A percentile compares a stretch with the other conserved stretches of the same genome.
These are phyloP conservation scores for Adiantum capillusveneris DNA, from an alignment of 75 land plant species.

Conservation along the genomic window DNA sequence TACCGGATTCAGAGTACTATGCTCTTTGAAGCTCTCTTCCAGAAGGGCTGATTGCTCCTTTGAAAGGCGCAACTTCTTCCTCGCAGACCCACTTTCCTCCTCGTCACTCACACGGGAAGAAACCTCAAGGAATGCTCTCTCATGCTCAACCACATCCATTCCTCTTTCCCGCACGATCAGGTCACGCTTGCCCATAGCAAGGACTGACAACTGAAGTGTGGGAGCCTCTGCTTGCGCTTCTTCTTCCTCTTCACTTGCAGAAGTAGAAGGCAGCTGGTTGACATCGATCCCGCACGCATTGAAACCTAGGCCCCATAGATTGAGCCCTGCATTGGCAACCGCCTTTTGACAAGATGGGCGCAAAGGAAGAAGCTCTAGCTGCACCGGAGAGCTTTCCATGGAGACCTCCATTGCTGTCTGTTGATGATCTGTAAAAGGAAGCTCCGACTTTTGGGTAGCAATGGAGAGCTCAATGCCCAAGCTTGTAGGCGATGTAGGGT, in stretches of 20 bases:
- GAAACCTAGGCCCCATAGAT: not conserved
- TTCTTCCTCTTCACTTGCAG: conserved; percentile 19
- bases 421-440: not conserved
- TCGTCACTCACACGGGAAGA: conserved; percentile 27
- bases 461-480: not conserved
- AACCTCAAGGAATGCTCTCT: conserved; percentile 17
- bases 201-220: conserved; percentile 29
- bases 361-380: conserved; percentile 11
- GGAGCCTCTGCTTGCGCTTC: conserved; percentile 37
- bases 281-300: conserved; percentile 33
- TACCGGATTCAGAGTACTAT: conserved; percentile 91
- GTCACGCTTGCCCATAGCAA: too few relatives aligned
- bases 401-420: not conserved
- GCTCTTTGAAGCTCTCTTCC: conserved; percentile 88
- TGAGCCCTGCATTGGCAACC: not conserved
- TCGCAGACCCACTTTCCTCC: conserved; percentile 51
- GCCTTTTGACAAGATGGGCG: conserved; percentile 6
- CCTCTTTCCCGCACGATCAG: conserved; percentile 9
- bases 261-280: conserved; percentile 34
- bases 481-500: not conserved
- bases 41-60: conserved; percentile 80
- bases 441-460: not conserved
- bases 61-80: conserved; percentile 82
- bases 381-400: not conserved
- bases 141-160: conserved; percentile 2